Percentiles rank a stretch among this genome's conserved stretches.
Evolutionary conservation across 2,329 filamentous ascomycete genomes (phyloP).

Genomic region (Fusarium dimerum): DNA sequence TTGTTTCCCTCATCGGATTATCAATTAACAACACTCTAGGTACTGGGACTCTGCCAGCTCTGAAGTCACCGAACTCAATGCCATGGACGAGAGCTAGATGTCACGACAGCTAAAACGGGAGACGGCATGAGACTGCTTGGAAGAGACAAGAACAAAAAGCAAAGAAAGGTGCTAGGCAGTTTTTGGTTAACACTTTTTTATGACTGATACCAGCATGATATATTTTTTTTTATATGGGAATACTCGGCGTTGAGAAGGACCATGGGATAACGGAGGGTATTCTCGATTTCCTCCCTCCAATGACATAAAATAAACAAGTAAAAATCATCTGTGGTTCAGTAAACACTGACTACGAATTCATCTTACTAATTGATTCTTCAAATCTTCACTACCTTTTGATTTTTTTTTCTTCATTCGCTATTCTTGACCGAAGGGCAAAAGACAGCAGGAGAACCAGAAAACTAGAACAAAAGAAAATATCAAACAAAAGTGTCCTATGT

Average conservation of each 20-base stretch:
- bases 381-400: too few relatives aligned
- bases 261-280: conserved; percentile 33
- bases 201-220: conserved; percentile 38
- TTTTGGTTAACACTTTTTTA: conserved; percentile 28
- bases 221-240: conserved; percentile 30
- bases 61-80: conserved; percentile 57
- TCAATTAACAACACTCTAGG: conserved; percentile 34
- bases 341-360: too few relatives aligned
- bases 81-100: conserved; percentile 37
- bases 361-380: too few relatives aligned
- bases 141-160: conserved; percentile 7
- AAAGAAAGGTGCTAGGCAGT: conserved; percentile 27
- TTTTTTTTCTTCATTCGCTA: background rate
- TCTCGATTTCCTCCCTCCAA: conserved; percentile 30
- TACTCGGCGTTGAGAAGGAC: conserved; percentile 38
- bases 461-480: background rate
- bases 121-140: too few relatives aligned
- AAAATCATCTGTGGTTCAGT: too few relatives aligned
- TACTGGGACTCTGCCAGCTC: conserved; percentile 64
- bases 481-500: conserved; percentile 25
- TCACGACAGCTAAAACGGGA: too few relatives aligned
- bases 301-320: conserved; percentile 26
- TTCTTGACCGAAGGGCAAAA: too few relatives aligned
- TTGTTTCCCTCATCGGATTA: background rate
- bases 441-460: too few relatives aligned